These are phyloP conservation scores for Leccinum griseonigrum DNA, from an alignment of 1,284 basidiomycete genomes.

Conservation along the genomic window DNA sequence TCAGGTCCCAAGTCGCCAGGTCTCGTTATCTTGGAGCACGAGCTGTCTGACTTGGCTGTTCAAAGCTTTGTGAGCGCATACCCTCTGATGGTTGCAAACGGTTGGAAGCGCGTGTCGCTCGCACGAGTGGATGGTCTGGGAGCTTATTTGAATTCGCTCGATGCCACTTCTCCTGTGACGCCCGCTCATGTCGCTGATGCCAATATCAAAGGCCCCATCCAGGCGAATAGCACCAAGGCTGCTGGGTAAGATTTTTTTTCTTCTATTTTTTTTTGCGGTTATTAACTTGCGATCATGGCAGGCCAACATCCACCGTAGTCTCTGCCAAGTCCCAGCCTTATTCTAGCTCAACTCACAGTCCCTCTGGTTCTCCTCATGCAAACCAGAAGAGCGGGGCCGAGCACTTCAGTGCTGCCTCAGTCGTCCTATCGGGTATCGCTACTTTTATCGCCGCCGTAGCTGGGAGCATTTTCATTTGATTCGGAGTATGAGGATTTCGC, in stretches of 20 bases:
- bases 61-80: slow-evolving; percentile 69
- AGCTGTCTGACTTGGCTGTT: slow-evolving; percentile 63
- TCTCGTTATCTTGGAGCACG: slow-evolving; percentile 83
- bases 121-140: slow-evolving; percentile 45
- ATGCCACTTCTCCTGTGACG: slow-evolving; percentile 24
- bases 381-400: slow-evolving; percentile 35
- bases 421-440: slow-evolving; percentile 25
- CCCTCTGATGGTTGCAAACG: slow-evolving; percentile 59
- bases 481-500: background rate
- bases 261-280: background rate
- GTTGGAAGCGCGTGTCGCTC: slow-evolving; percentile 65
- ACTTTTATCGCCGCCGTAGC: slow-evolving; percentile 23
- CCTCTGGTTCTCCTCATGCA: slow-evolving; percentile 27
- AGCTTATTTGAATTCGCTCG: slow-evolving; percentile 56
- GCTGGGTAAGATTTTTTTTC: slow-evolving; percentile 5
- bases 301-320: background rate
- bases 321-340: background rate
- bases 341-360: slow-evolving; percentile 8
- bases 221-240: slow-evolving; percentile 8
- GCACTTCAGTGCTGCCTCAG: slow-evolving; percentile 23
- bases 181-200: slow-evolving; percentile 22
- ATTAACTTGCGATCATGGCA: background rate
- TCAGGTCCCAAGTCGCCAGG: slow-evolving; percentile 68
- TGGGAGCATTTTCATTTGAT: slow-evolving; percentile 25
- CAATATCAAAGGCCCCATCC: slow-evolving; percentile 19